A percentile compares a stretch with the other conserved stretches of the same genome.
Conservation (phyloP, 306 rosid genomes). For the Cyclanthera cordifolia region DNA sequence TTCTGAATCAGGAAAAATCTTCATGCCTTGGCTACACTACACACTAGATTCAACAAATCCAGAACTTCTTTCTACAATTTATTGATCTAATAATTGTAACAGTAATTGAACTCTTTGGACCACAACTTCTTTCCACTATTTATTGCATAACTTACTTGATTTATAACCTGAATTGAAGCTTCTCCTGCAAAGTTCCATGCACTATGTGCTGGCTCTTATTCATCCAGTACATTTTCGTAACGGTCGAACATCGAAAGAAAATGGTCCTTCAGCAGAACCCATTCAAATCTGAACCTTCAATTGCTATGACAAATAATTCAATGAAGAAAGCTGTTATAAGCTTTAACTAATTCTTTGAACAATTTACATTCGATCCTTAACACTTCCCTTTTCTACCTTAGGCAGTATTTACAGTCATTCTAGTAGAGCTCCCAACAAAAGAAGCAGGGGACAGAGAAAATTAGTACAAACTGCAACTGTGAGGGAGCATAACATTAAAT, state of each 20-base stretch:
- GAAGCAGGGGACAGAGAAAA: neutral
- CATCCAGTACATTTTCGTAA: neutral
- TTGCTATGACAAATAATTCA: neutral
- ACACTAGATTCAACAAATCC: neutral
- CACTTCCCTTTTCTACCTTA: neutral
- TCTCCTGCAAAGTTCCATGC: neutral
- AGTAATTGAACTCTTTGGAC: neutral
- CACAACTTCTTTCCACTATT: neutral
- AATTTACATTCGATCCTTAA: slow-evolving; percentile 8
- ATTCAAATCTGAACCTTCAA: neutral
- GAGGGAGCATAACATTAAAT: slow-evolving; percentile 4
- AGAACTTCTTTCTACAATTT: neutral
- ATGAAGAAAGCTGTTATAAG: neutral
- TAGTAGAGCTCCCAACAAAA: neutral
- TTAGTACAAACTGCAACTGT: slow-evolving; percentile 1
- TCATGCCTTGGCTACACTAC: neutral
- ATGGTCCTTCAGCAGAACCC: neutral
- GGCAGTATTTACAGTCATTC: slow-evolving; percentile 14
- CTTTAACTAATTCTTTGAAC: neutral
- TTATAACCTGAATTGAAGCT: too few relatives aligned
- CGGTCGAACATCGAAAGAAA: neutral
- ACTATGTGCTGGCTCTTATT: neutral
- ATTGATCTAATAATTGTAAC: too few relatives aligned
- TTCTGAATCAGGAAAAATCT: slow-evolving; percentile 12
- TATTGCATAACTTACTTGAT: too few relatives aligned